Conservation (phyloP, 768 basidiomycete species). For the Russula brevipes region DNA sequence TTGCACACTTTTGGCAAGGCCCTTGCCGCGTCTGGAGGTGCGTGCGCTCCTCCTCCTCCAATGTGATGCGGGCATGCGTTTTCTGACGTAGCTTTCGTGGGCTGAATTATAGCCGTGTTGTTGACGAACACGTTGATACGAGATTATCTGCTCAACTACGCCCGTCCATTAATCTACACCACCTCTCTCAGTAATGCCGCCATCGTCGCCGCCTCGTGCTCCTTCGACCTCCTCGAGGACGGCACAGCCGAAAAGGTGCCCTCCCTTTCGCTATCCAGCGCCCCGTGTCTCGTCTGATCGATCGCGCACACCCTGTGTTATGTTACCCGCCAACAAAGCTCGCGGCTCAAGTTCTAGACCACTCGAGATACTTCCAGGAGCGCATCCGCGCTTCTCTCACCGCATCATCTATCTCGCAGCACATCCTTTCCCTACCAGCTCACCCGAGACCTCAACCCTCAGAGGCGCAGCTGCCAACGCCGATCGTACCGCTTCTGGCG, state of each 20-base stretch:
- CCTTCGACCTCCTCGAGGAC: constrained; percentile 72
- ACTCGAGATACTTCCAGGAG: constrained; percentile 39
- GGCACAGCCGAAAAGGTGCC: constrained; percentile 56
- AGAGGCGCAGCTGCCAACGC: constrained; percentile 43
- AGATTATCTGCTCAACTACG: constrained; percentile 77
- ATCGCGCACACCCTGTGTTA: too few species aligned
- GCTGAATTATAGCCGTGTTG: constrained; percentile 56
- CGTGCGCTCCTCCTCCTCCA: neutral
- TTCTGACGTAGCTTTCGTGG: constrained; percentile 28
- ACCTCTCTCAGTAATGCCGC: constrained; percentile 74
- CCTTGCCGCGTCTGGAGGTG: constrained; percentile 79
- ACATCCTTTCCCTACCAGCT: constrained; percentile 32
- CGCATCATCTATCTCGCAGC: constrained; percentile 31
- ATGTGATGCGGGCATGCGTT: too few species aligned
- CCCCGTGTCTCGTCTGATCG: constrained; percentile 19
- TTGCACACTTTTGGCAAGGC: constrained; percentile 94
- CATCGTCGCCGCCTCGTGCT: constrained; percentile 67
- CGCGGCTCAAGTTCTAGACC: constrained; percentile 38
- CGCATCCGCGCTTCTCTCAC: constrained; percentile 31
- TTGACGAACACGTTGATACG: constrained; percentile 52
- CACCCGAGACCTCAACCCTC: constrained; percentile 24
- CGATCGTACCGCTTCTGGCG: constrained; percentile 84
- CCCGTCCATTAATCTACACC: constrained; percentile 86
- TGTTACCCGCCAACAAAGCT: constrained; percentile 25
- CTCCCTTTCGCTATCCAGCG: constrained; percentile 23